These are phyloP conservation scores for Aspergillus sp. DNA, from an alignment of 2,329 filamentous ascomycete species.

Conservation along the genomic window DNA sequence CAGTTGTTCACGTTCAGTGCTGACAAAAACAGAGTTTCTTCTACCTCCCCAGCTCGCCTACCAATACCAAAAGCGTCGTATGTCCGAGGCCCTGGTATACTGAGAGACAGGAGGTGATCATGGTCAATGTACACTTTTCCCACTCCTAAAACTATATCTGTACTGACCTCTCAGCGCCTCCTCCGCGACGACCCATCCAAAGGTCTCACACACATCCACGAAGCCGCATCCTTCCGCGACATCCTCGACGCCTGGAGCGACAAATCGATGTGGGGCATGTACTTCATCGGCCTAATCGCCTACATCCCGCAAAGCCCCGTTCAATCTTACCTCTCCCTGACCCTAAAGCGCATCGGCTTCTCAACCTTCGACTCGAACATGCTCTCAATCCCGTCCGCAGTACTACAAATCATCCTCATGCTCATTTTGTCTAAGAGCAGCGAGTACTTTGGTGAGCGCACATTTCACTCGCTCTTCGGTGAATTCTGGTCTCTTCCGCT, in stretches of 20 bases:
- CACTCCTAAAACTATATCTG: background rate
- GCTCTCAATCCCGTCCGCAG: conserved; percentile 22
- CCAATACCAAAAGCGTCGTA: conserved; percentile 19
- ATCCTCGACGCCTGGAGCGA: conserved; percentile 42
- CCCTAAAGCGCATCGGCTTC: conserved; percentile 33
- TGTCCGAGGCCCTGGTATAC: conserved; percentile 20
- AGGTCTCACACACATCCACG: conserved; percentile 41
- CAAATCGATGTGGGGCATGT: conserved; percentile 46
- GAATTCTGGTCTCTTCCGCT: conserved; percentile 49
- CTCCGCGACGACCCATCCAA: conserved; percentile 51
- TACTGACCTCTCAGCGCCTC: conserved; percentile 30
- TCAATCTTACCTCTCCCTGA: conserved; percentile 49
- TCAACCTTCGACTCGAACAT: conserved; percentile 26
- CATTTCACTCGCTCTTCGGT: conserved; percentile 46
- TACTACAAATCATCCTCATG: conserved; percentile 47
- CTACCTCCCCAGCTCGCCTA: conserved; percentile 23
- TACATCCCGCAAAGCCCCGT: conserved; percentile 45
- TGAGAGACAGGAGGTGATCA: conserved; percentile 23
- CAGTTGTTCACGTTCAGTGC: conserved; percentile 22
- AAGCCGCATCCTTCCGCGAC: conserved; percentile 39
- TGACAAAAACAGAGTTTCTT: conserved; percentile 17
- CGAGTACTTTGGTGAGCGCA: conserved; percentile 48
- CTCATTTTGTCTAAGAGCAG: conserved; percentile 41
- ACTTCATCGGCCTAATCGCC: conserved; percentile 41
- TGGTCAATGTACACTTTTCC: conserved; percentile 18